These are phyloP conservation scores for Venustampulla echinocandica DNA, from an alignment of 495 filamentous ascomycete genomes.

Conservation along the genomic window DNA sequence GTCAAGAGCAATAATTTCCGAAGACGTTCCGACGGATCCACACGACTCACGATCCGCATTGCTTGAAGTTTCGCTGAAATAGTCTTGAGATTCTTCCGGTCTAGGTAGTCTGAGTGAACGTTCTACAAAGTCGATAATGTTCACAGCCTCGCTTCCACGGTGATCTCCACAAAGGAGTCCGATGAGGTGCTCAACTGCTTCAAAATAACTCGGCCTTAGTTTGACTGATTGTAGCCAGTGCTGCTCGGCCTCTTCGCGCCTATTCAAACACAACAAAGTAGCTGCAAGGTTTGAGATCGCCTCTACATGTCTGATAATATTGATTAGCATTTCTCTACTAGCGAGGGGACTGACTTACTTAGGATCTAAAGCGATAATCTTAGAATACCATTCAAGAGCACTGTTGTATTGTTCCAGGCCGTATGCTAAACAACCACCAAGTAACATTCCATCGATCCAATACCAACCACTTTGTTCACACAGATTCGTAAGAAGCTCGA, in stretches of 20 bases:
- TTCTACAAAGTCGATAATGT: constrained; percentile 87
- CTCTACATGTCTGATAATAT: constrained; percentile 61
- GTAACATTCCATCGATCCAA: constrained; percentile 92
- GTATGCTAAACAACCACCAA: constrained; percentile 90
- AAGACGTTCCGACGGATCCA: constrained; percentile 38
- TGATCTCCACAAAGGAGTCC: constrained; percentile 77
- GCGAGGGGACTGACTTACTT: constrained; percentile 43
- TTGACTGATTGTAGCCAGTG: constrained; percentile 81
- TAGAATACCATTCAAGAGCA: constrained; percentile 80
- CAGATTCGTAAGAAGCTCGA: constrained; percentile 72
- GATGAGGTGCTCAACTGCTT: constrained; percentile 93
- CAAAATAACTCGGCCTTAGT: constrained; percentile 81
- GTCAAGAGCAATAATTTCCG: constrained; percentile 50
- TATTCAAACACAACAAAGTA: constrained; percentile 73
- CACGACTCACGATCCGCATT: constrained; percentile 33
- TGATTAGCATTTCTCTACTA: constrained; percentile 6
- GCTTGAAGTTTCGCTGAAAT: constrained; percentile 21
- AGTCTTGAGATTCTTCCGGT: constrained; percentile 19
- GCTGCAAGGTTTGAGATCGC: constrained; percentile 91
- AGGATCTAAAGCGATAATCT: constrained; percentile 72
- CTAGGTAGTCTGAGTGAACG: constrained; percentile 49
- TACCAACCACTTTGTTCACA: constrained; percentile 84
- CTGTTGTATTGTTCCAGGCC: constrained; percentile 81
- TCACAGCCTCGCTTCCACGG: constrained; percentile 75
- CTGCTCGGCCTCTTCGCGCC: constrained; percentile 73